phyloP scores from a whole-genome alignment of 2,329 filamentous ascomycete genomes.

The Drechslera avenae region DNA sequence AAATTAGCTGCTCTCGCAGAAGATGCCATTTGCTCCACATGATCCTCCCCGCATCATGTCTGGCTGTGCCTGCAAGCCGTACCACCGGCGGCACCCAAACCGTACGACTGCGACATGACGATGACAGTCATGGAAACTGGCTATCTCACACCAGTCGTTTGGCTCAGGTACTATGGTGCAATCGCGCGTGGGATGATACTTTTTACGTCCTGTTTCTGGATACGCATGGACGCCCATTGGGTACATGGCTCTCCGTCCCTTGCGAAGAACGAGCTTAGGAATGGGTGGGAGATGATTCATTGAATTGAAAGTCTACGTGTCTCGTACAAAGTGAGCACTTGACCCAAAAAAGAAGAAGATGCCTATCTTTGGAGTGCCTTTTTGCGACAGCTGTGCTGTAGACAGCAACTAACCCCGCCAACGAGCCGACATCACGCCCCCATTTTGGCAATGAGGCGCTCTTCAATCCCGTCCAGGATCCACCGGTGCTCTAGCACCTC shows the following conservation, averaged over 20 bases:
- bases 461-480: constrained; percentile 85
- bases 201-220: constrained; percentile 16
- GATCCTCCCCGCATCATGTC: constrained; percentile 16
- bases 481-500: constrained; percentile 94
- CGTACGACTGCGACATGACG: constrained; percentile 27
- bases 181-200: constrained; percentile 30
- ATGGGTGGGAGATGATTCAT: too few relatives aligned
- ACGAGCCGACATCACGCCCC: constrained; percentile 21
- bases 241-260: too few relatives aligned
- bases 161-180: constrained; percentile 24
- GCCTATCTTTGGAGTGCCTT: too few relatives aligned
- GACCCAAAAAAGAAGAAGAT: too few relatives aligned
- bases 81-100: constrained; percentile 30
- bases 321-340: too few relatives aligned
- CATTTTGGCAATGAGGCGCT: constrained; percentile 69
- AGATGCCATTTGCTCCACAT: constrained; percentile 12
- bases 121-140: constrained; percentile 36
- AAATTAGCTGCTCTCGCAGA: constrained; percentile 3
- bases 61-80: constrained; percentile 22
- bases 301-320: too few relatives aligned
- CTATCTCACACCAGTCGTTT: constrained; percentile 28
- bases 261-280: too few relatives aligned
- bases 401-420: constrained; percentile 10
- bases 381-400: constrained; percentile 14
- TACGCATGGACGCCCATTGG: constrained; percentile 9